A percentile compares a stretch with the other conserved stretches of the same genome.
phyloP scores from a whole-genome alignment of 257 asterid genomes.

The Solanum paucissectum region DNA sequence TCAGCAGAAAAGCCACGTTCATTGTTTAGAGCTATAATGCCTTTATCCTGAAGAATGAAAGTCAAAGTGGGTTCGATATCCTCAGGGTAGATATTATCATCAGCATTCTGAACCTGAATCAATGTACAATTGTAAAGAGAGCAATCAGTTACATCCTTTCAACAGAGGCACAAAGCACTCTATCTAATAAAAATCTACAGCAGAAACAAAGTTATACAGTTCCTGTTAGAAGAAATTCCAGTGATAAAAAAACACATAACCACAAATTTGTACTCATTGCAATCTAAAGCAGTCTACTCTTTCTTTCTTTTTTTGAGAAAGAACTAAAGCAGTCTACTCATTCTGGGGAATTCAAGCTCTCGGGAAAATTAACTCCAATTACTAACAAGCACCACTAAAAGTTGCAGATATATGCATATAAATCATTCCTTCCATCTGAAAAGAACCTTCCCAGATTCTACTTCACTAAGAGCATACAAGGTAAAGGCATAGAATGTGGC shows the following conservation, averaged over 20 bases:
- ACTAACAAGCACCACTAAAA: background rate
- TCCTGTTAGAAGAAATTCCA: background rate
- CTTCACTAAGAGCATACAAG: background rate
- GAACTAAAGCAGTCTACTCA: background rate
- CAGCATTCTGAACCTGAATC: constrained; percentile 92
- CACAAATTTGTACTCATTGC: background rate
- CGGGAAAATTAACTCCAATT: background rate
- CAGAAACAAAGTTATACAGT: background rate
- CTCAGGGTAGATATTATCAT: constrained; percentile 68
- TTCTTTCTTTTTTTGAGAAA: background rate
- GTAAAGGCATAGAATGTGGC: background rate
- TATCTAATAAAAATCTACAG: background rate
- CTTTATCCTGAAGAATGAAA: constrained; percentile 76
- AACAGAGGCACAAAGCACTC: background rate
- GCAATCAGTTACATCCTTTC: background rate
- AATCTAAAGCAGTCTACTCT: background rate
- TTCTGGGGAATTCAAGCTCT: background rate
- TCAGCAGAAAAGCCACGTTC: constrained; percentile 76
- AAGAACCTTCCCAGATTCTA: background rate
- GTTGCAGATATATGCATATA: background rate
- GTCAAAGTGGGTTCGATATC: constrained; percentile 76
- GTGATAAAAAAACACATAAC: background rate
- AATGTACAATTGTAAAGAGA: background rate
- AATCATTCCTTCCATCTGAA: background rate
- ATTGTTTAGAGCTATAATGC: constrained; percentile 68